Evolutionary conservation across 352 stramenopile genomes (phyloP), one percentile per base, ranked within the genome.

Genomic region (Elongisporangium undulatum): DNA sequence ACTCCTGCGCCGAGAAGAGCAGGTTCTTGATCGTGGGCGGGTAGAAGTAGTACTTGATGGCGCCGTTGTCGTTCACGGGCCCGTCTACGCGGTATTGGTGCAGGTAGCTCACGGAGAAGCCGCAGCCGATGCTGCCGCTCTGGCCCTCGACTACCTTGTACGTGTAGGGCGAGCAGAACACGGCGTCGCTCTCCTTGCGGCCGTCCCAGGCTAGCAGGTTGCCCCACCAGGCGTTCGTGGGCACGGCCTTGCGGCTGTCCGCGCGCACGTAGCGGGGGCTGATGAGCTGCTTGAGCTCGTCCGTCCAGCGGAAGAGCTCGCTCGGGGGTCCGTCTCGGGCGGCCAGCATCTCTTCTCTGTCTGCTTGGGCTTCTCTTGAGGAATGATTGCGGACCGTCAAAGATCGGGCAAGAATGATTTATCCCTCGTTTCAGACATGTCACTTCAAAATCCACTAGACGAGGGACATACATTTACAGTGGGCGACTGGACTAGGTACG

Each of bases 171-270:
- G 78, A 79, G 2, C 77, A 67, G 56, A 92, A 93, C 51, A 92
- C 66, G 49, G 85, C 77, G 56, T 93, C 85, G 29, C 81, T 90
- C 45, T 90, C 81, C 23, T 66, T 72, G 45, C 50, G 21, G 19
- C 65, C 66, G 56, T 87, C 63, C 68, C 69, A 90, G 9, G 82
- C 81, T 19, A 94, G 61, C 50, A 94, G 68, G 58, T 94, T 94
- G 55, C 85, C 85, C 85, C 85, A 94, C 85, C 85, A 94, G 12
- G 82, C 76, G 62, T 94, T 94, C 15, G 85, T 94, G 13, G 85
- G 82, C 53, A 94, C 67, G 15, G 81, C 74, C 41, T 45, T 59
- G 22, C 23, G 56, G 23, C 66, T 67, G 17, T 55, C 13, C 41
- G 67, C 53, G 17, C 64, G 58, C 48, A 89, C 49, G 63, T 79